Conservation (phyloP, 495 filamentous ascomycete species). For the Saxispiralis lemnorum region DNA sequence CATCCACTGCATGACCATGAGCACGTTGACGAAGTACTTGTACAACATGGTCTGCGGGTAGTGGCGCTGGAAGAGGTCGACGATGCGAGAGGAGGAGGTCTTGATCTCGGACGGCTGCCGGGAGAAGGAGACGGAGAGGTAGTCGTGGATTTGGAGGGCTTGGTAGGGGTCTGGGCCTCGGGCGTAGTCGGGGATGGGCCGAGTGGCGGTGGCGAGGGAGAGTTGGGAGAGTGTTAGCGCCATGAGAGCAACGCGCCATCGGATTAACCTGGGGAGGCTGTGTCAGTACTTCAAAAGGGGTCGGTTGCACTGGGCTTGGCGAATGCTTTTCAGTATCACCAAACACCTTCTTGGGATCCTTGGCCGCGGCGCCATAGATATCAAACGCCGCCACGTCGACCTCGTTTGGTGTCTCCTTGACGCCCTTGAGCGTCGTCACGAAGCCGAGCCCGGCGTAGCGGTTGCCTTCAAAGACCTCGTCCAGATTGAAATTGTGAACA, state of each 20-base stretch:
- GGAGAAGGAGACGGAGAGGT: conserved; percentile 64
- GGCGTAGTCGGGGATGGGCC: conserved; percentile 53
- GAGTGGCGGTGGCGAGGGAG: conserved; percentile 42
- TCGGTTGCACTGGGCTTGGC: no score
- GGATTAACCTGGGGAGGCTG: conserved; percentile 46
- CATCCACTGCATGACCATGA: conserved; percentile 72
- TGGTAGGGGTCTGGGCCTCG: conserved; percentile 56
- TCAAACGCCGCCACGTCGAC: conserved; percentile 55
- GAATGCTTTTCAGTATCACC: conserved; percentile 44
- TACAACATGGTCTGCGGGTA: conserved; percentile 77
- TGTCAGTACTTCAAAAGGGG: no score
- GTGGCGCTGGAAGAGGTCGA: conserved; percentile 45
- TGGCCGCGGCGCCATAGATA: conserved; percentile 59
- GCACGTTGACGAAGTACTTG: conserved; percentile 90
- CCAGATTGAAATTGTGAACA: no score
- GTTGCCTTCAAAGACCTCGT: conserved; percentile 29
- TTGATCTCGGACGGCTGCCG: conserved; percentile 51
- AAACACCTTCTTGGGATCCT: conserved; percentile 55
- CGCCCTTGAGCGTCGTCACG: conserved; percentile 29
- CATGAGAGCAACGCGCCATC: conserved; percentile 77
- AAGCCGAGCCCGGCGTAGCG: conserved; percentile 45
- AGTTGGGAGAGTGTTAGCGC: conserved; percentile 59
- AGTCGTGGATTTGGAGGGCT: conserved; percentile 82
- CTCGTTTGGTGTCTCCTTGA: conserved; percentile 25
- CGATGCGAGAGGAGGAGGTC: conserved; percentile 56